Conservation (phyloP, 441 rosid genomes). For the Bocquillonia castaneifolia region DNA sequence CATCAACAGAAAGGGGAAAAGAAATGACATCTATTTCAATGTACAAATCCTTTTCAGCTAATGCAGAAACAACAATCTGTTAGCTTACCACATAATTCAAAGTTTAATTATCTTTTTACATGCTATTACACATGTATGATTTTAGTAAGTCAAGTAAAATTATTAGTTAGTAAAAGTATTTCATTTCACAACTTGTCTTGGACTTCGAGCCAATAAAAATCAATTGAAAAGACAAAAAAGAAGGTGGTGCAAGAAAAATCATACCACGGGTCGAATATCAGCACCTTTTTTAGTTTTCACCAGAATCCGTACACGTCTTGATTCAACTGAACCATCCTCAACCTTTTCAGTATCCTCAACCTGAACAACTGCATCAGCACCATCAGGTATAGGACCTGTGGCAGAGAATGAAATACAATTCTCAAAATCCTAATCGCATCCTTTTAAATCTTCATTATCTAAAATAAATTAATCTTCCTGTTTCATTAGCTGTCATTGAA, state of each 20-base stretch:
- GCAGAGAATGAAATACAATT: background rate
- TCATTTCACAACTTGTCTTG: background rate
- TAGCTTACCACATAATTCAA: no score
- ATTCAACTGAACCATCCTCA: constrained; percentile 30
- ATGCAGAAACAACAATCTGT: background rate
- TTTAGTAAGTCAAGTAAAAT: background rate
- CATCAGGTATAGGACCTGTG: constrained; percentile 89
- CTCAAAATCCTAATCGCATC: background rate
- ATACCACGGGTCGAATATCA: constrained; percentile 96
- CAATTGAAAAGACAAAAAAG: background rate
- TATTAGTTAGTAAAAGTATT: background rate
- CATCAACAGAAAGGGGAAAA: no score
- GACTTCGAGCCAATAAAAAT: background rate
- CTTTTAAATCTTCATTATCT: background rate
- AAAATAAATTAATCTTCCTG: background rate
- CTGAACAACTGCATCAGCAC: constrained; percentile 97
- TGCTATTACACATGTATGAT: background rate
- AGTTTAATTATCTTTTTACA: background rate
- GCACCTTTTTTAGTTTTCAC: constrained; percentile 57
- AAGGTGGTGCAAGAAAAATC: constrained; percentile 5
- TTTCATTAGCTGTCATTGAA: background rate
- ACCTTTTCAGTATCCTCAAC: constrained; percentile 77
- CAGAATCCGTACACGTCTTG: constrained; percentile 58
- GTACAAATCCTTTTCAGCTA: background rate
- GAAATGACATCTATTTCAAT: background rate